These are phyloP conservation scores for Colletotrichum eleusines DNA, from an alignment of 2,329 filamentous ascomycete species.

Conservation along the genomic window DNA sequence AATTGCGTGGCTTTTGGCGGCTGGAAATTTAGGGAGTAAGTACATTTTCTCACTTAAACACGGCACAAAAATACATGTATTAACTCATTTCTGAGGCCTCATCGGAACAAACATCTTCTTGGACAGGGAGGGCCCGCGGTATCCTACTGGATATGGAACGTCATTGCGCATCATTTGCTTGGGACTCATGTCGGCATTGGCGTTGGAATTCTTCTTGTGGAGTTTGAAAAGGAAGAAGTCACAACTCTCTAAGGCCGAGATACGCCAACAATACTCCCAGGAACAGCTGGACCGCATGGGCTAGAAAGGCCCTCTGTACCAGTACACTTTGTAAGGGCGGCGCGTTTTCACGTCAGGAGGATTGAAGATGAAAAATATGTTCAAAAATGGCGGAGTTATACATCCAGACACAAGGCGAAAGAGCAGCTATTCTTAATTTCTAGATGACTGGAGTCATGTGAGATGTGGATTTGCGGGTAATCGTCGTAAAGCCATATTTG, in stretches of 20 bases:
- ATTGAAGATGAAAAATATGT: too few relatives aligned
- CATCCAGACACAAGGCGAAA: too few relatives aligned
- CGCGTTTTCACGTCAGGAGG: too few relatives aligned
- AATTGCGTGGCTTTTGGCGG: conserved; percentile 44
- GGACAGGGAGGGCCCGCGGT: conserved; percentile 50
- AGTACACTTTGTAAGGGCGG: conserved; percentile 25
- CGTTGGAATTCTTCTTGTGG: conserved; percentile 48
- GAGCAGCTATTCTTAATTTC: too few relatives aligned
- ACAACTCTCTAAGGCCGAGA: conserved; percentile 42
- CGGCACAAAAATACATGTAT: background rate
- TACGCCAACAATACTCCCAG: conserved; percentile 45
- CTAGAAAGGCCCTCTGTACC: conserved; percentile 46
- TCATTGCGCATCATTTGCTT: background rate
- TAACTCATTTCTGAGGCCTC: conserved; percentile 47
- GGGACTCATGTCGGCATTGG: conserved; percentile 47
- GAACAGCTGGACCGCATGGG: conserved; percentile 50
- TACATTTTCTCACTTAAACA: background rate
- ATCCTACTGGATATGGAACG: conserved; percentile 53
- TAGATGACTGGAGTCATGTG: too few relatives aligned
- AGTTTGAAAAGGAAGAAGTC: conserved; percentile 46
- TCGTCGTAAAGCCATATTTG: too few relatives aligned
- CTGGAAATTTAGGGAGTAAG: conserved; percentile 37
- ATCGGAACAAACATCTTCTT: conserved; percentile 56
- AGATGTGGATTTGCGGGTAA: too few relatives aligned
- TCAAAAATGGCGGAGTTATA: too few relatives aligned